phyloP scores from a whole-genome alignment of 768 basidiomycete genomes.

The Hydnum rufescens region DNA sequence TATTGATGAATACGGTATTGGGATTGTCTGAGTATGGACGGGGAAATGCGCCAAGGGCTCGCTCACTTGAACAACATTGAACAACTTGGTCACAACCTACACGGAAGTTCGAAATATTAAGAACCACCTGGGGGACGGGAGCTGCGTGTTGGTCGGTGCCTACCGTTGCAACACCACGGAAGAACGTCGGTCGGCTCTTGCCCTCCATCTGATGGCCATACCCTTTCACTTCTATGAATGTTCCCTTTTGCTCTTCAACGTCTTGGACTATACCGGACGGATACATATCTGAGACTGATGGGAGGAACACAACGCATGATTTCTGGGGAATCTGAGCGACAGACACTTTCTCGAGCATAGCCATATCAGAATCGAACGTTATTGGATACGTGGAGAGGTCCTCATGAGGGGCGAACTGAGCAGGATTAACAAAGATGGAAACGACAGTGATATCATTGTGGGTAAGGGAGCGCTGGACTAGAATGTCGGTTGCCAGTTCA shows the following conservation, averaged over 20 bases:
- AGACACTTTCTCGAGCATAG: neutral
- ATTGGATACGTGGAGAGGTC: conserved; percentile 84
- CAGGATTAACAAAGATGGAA: conserved; percentile 95
- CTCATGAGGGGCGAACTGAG: conserved; percentile 92
- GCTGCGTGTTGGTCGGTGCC: neutral
- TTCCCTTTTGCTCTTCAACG: conserved; percentile 52
- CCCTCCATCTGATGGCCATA: conserved; percentile 91
- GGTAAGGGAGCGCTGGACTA: conserved; percentile 60
- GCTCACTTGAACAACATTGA: conserved; percentile 73
- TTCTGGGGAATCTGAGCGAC: conserved; percentile 20
- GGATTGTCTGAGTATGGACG: neutral
- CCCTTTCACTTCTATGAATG: conserved; percentile 84
- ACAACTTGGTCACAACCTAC: conserved; percentile 67
- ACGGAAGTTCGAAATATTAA: neutral
- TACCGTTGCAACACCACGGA: conserved; percentile 80
- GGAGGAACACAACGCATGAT: conserved; percentile 59
- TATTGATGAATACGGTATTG: conserved; percentile 16
- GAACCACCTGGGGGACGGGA: no score
- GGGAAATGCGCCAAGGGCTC: neutral
- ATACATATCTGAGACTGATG: conserved; percentile 69
- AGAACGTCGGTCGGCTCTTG: conserved; percentile 67
- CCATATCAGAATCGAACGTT: conserved; percentile 56
- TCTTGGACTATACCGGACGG: conserved; percentile 78
- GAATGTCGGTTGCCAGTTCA: no score
- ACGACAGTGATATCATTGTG: conserved; percentile 75